Percentiles rank a stretch among this genome's conserved stretches.
phyloP scores from a whole-genome alignment of 1,284 basidiomycete species.

The Irpex rosettiformis region DNA sequence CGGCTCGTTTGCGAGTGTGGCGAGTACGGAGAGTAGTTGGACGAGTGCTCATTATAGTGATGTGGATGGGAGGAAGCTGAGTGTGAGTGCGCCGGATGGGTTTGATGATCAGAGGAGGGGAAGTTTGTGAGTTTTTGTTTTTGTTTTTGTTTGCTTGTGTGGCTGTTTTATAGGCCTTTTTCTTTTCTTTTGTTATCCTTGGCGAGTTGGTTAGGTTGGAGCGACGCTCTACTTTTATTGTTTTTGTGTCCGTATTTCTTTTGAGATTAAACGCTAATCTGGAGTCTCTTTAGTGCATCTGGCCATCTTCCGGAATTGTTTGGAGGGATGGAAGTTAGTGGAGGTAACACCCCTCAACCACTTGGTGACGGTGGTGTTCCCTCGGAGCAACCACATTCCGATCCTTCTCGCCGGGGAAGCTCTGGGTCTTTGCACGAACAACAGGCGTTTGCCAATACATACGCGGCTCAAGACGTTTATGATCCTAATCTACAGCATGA shows the following conservation, averaged over 20 bases:
- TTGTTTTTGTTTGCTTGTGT: background rate
- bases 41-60: conserved; percentile 8
- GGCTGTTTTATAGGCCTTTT: background rate
- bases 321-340: conserved; percentile 5
- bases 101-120: conserved; percentile 7
- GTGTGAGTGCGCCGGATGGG: conserved; percentile 3
- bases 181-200: background rate
- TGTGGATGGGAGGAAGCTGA: conserved; percentile 2
- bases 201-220: too few species aligned
- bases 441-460: background rate
- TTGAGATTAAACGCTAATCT: background rate
- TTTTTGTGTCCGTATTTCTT: background rate
- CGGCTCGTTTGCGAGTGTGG: conserved; percentile 12
- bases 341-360: conserved; percentile 5
- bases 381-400: background rate
- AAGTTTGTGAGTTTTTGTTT: conserved; percentile 10
- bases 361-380: background rate
- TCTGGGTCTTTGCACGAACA: background rate
- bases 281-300: conserved; percentile 3
- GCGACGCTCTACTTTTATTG: too few species aligned
- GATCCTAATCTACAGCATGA: too few species aligned
- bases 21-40: conserved; percentile 10
- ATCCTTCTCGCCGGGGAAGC: background rate
- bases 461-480: background rate
- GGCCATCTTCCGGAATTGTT: conserved; percentile 5